Evolutionary conservation across 225 moss, liverwort and hornwort genomes (phyloP), one percentile per base, ranked within the genome.

Genomic region (Physcomitrium patens): DNA sequence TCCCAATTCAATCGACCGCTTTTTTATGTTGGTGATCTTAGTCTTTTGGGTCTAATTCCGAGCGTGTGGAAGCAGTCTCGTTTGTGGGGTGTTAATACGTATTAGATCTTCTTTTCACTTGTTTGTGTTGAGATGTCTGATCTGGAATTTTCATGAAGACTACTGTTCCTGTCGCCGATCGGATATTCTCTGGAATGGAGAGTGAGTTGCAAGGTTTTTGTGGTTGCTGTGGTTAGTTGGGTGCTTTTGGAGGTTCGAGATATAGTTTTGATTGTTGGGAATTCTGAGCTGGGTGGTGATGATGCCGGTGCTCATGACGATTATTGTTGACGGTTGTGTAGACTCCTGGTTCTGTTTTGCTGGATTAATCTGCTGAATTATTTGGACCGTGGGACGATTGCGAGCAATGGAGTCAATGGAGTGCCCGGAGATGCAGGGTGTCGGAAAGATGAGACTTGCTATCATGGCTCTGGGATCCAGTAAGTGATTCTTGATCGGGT

Each of bases 331-430:
- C 22, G 47, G 11, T 23, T 80, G 57, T 63, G 17, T 82, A 88
- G 85, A 54, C 77, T 88, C 17, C 76, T 86, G 19, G 69, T 79
- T 45, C 66, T 86, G 1, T 89, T 89, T 62, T 89, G 88, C 83
- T 80, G 73, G 61, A 83, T 89, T 43, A 89, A 89, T 54, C 24
- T 89, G 83, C 78, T 89, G 20, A 89, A 89, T 67, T 89, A 89
- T 67, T 69, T 89, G 79, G 88, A 89, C 73, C 86, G 88, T 16
- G 88, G 88, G 73, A 76, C 86, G 16, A 89, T 86, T 58, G 86
- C 88, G 13, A 89, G 88, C 70, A 89, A 89, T 43, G 86, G 88
- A 18, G 83, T 89, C 68, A 89, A 89, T 49, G 88, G 88, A 28
- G 82, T 71, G 50, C 76, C 86, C 13, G 86, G 83, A 24, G 83